A percentile compares a stretch with the other conserved stretches of the same genome.
Evolutionary conservation across 768 basidiomycete species (phyloP).

Genomic region (Serpula lacrymans): DNA sequence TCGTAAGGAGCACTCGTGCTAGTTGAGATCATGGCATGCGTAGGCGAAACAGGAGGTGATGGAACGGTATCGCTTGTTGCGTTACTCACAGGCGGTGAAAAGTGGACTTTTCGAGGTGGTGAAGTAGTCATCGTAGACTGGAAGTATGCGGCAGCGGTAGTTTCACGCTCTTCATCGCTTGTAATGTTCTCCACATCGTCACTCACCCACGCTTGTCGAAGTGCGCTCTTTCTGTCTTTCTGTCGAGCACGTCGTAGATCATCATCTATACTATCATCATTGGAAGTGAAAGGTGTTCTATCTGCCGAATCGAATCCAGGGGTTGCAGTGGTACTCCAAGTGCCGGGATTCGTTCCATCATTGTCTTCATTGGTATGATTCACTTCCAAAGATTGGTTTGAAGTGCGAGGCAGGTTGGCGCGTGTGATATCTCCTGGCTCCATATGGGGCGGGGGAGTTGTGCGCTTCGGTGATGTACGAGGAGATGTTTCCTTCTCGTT

Average conservation of each 20-base stretch:
- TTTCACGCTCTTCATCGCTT: constrained; percentile 26
- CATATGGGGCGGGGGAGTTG: constrained; percentile 29
- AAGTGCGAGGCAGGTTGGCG: constrained; percentile 26
- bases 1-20: constrained; percentile 10
- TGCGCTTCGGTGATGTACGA: constrained; percentile 17
- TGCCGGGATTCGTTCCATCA: constrained; percentile 45
- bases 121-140: constrained; percentile 7
- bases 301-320: constrained; percentile 50
- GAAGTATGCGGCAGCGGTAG: constrained; percentile 12
- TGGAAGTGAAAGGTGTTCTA: constrained; percentile 18
- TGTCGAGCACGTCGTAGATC: constrained; percentile 22
- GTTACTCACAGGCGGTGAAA: too few species aligned
- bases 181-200: constrained; percentile 37
- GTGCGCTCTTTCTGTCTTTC: constrained; percentile 16
- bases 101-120: constrained; percentile 14
- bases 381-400: too few species aligned
- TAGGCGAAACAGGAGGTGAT: constrained; percentile 5
- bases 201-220: constrained; percentile 36
- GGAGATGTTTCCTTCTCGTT: constrained; percentile 9
- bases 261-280: constrained; percentile 25
- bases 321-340: constrained; percentile 76
- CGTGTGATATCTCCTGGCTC: constrained; percentile 24
- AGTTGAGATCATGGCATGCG: constrained; percentile 11
- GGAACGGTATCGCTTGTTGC: constrained; percentile 6
- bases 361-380: constrained; percentile 27